Base-by-base conservation (phyloP, 75 land plant genomes). In the Isoetes taiwanensis region DNA sequence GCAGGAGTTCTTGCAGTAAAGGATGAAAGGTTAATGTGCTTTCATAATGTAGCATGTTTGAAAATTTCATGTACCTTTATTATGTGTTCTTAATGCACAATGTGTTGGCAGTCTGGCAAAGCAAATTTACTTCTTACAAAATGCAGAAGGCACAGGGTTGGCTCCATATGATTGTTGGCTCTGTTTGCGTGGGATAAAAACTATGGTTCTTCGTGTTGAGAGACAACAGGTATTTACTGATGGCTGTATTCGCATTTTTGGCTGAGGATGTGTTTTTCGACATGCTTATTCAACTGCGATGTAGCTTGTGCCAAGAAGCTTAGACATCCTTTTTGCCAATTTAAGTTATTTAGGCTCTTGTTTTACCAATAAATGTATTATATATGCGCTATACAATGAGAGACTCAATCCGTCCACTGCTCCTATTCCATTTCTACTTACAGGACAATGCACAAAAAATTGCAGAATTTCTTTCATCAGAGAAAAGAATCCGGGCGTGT, bases 151-250 rank as follows among this genome's bases (percentile, higher is more conserved):
- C 38, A 67, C 89, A 37, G 98, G 90, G 0, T 75, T 93, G 46
- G 82, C 98, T 61, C 98, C 98, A 29, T 84, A 83, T 72, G 98
- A 93, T 60, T 93, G 98, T 61, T 93, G 96, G 98, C 62, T 84
- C 9, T 83, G 96, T 52, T 57, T 79, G 64, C 61, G 98, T 41
- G 98, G 98, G 4, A 76, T 93, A 34, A 93, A 93, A 64, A 93
- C 98, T 30, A 84, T 93, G 98, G 94, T 78, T 16, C 64, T 93
- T 14, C 80, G 98, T 39, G 78, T 93, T 65, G 89, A 88, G 62
- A 80, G 77, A 42, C 98, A 93, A 62, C 96, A 93, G 95, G 97
- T 90, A 34, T 23, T 28, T 21, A 26, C 33, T 2, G 17, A n/a
- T 25, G n/a, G 6, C n/a, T n/a, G n/a, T n/a, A n/a, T n/a, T n/a